Evolutionary conservation across 208 protist genomes (phyloP).

Genomic region (Trypanosomatidae sp.): DNA sequence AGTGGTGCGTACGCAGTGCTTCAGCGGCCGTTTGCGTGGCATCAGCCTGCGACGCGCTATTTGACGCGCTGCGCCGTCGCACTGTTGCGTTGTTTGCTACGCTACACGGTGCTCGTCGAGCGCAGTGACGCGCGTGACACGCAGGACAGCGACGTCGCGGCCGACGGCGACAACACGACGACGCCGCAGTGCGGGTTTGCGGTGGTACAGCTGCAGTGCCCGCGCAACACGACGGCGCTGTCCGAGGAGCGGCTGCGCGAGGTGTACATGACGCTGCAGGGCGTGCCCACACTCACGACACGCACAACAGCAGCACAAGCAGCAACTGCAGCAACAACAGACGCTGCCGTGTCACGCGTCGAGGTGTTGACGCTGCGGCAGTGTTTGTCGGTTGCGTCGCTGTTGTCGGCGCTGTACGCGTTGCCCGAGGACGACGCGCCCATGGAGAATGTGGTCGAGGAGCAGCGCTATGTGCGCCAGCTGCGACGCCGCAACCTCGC

Average conservation of each 20-base stretch:
- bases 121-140: neutral
- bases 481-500: slow-evolving; percentile 62
- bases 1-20: slow-evolving; percentile 18
- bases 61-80: slow-evolving; percentile 41
- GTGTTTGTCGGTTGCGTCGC: slow-evolving; percentile 29
- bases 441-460: slow-evolving; percentile 42
- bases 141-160: neutral
- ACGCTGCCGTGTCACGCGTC: slow-evolving; percentile 11
- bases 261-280: slow-evolving; percentile 6
- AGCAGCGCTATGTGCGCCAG: slow-evolving; percentile 57
- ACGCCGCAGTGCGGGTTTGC: slow-evolving; percentile 4
- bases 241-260: slow-evolving; percentile 52
- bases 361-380: slow-evolving; percentile 42
- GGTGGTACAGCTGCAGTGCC: slow-evolving; percentile 11
- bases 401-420: slow-evolving; percentile 72
- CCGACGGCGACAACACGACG: too few relatives aligned
- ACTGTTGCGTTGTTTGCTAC: slow-evolving; percentile 23
- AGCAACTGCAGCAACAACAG: neutral
- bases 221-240: slow-evolving; percentile 28
- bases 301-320: neutral
- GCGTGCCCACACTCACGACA: slow-evolving; percentile 1
- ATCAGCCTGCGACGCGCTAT: slow-evolving; percentile 17
- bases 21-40: slow-evolving; percentile 40
- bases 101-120: slow-evolving; percentile 6
- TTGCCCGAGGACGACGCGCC: slow-evolving; percentile 56